Evolutionary conservation across 2,329 filamentous ascomycete genomes (phyloP).

Genomic region (Alternaria conjuncta): DNA sequence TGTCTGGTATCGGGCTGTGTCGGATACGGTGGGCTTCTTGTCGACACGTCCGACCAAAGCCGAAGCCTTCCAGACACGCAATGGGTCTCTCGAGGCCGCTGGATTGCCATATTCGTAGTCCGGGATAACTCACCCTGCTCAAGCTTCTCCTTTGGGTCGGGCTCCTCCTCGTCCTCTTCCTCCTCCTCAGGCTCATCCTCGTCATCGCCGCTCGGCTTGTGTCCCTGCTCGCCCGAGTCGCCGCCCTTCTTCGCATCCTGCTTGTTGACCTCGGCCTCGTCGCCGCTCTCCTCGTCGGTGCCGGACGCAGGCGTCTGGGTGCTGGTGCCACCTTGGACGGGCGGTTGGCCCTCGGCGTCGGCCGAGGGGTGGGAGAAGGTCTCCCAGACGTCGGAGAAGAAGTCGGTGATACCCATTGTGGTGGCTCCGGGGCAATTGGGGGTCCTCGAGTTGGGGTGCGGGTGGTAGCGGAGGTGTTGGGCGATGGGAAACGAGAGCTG

Average conservation of each 20-base stretch:
- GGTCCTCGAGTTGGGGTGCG: slow-evolving; percentile 23
- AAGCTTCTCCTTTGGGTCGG: slow-evolving; percentile 85
- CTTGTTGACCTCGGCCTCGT: slow-evolving; percentile 54
- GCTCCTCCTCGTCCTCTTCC: slow-evolving; percentile 80
- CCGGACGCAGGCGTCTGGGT: slow-evolving; percentile 49
- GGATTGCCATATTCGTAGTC: background rate
- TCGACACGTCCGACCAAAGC: background rate
- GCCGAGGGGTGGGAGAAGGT: slow-evolving; percentile 62
- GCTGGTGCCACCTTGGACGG: slow-evolving; percentile 48
- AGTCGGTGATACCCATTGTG: slow-evolving; percentile 68
- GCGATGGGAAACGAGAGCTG: slow-evolving; percentile 28
- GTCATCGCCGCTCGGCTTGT: slow-evolving; percentile 56
- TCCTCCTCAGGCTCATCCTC: slow-evolving; percentile 79
- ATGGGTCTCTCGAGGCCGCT: background rate
- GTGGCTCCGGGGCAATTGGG: slow-evolving; percentile 42
- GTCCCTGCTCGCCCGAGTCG: slow-evolving; percentile 56
- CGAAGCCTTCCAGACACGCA: background rate
- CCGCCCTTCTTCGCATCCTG: slow-evolving; percentile 48
- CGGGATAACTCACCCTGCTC: slow-evolving; percentile 79
- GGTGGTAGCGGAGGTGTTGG: slow-evolving; percentile 16
- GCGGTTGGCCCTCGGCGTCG: slow-evolving; percentile 53
- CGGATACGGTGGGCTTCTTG: background rate
- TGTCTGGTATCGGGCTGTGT: background rate
- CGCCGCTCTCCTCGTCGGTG: slow-evolving; percentile 51
- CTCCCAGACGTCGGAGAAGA: slow-evolving; percentile 69